These are phyloP conservation scores for Podosphaera aphanis DNA, from an alignment of 2,329 filamentous ascomycete genomes.

Conservation along the genomic window DNA sequence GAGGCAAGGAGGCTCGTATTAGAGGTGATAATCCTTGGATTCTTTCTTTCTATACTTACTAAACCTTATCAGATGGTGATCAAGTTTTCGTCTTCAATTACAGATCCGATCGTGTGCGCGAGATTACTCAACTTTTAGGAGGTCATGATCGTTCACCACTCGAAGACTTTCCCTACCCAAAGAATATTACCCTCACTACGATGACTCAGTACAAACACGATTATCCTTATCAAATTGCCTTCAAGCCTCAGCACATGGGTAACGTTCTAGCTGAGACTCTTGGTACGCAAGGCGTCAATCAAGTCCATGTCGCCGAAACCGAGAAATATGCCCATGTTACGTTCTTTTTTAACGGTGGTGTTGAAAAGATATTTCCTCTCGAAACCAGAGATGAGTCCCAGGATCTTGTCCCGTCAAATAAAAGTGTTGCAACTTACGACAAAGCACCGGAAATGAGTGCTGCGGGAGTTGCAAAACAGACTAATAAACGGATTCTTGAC, in stretches of 20 bases:
- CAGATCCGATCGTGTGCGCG: slow-evolving; percentile 87
- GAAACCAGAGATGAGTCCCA: slow-evolving; percentile 70
- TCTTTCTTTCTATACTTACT: slow-evolving; percentile 2
- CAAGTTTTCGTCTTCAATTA: slow-evolving; percentile 99
- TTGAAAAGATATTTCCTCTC: slow-evolving; percentile 84
- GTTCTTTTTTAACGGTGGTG: slow-evolving; percentile 98
- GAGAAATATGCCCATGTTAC: slow-evolving; percentile 99
- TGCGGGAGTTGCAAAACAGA: slow-evolving; percentile 68
- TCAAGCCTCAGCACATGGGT: slow-evolving; percentile 84
- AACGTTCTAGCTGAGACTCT: slow-evolving; percentile 98
- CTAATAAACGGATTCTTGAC: slow-evolving; percentile 65
- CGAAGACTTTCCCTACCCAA: slow-evolving; percentile 82
- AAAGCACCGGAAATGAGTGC: slow-evolving; percentile 90
- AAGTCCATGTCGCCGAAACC: slow-evolving; percentile 93
- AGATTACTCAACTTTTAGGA: slow-evolving; percentile 85
- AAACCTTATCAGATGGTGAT: slow-evolving; percentile 43
- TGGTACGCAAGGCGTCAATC: slow-evolving; percentile 65
- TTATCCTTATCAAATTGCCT: slow-evolving; percentile 79
- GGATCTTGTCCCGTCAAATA: slow-evolving; percentile 68
- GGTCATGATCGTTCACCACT: slow-evolving; percentile 75
- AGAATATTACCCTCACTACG: slow-evolving; percentile 67
- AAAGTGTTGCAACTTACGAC: slow-evolving; percentile 79
- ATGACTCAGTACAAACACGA: slow-evolving; percentile 98
- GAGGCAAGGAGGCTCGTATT: slow-evolving; percentile 64
- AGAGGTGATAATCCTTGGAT: slow-evolving; percentile 35